Percentiles rank a stretch among this genome's conserved stretches.
Evolutionary conservation across 495 filamentous ascomycete species (phyloP).

Genomic region (Corynascus novoguineensis): DNA sequence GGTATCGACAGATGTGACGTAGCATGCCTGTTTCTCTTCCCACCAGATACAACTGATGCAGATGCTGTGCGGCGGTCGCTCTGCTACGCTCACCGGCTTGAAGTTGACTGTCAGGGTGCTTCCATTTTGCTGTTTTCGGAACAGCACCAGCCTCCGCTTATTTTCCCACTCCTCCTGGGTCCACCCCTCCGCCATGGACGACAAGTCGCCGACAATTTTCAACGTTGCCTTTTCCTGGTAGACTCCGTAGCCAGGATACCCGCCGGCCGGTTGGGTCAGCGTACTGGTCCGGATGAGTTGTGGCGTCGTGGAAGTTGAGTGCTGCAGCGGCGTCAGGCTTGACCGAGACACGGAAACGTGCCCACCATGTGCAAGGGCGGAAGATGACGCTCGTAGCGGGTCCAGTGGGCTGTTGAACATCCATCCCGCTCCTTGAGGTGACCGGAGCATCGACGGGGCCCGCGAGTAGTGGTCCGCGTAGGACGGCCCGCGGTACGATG

Average conservation of each 20-base stretch:
- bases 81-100: conserved; percentile 61
- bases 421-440: conserved; percentile 44
- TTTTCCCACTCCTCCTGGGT: conserved; percentile 68
- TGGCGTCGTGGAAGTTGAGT: conserved; percentile 48
- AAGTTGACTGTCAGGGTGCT: conserved; percentile 69
- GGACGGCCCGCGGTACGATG: conserved; percentile 38
- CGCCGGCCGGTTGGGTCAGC: conserved; percentile 49
- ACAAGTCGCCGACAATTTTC: conserved; percentile 78
- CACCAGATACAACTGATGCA: conserved; percentile 91
- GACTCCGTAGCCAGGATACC: conserved; percentile 37
- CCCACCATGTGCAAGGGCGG: conserved; percentile 21
- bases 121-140: conserved; percentile 71
- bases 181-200: conserved; percentile 75
- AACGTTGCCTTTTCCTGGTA: conserved; percentile 84
- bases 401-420: conserved; percentile 41
- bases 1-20: conserved; percentile 92
- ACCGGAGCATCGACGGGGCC: conserved; percentile 41
- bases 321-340: conserved; percentile 36
- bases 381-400: conserved; percentile 36
- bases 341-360: conserved; percentile 35
- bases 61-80: conserved; percentile 67
- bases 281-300: conserved; percentile 80
- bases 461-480: conserved; percentile 44
- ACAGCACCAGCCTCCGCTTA: conserved; percentile 78
- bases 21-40: conserved; percentile 84